Evolutionary conservation across 352 stramenopile genomes (phyloP).

Genomic region (Saprolegnia parasitica): DNA sequence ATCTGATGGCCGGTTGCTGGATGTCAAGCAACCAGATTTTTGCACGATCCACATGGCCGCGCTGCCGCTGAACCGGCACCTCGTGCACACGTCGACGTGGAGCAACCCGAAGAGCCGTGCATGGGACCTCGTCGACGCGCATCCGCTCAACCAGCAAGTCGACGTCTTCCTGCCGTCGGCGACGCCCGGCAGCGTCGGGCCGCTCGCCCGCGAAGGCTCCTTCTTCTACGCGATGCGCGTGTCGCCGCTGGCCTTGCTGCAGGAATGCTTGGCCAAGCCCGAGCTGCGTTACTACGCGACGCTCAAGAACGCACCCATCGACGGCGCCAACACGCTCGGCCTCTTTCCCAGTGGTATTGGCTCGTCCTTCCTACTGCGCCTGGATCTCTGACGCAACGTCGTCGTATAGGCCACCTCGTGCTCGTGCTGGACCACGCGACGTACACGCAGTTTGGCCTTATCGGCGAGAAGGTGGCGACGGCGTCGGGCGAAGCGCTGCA

Average conservation of each 20-base stretch:
- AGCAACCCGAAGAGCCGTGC: constrained; percentile 1
- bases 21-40: not conserved
- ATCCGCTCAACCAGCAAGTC: constrained; percentile 64
- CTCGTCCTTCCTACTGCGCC: not conserved
- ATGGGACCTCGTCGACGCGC: constrained; percentile 38
- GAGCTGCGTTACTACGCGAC: constrained; percentile 60
- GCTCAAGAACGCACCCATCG: constrained; percentile 67
- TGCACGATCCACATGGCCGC: constrained; percentile 3
- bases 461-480: constrained; percentile 47
- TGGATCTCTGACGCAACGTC: constrained; percentile 5
- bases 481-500: constrained; percentile 14
- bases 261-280: constrained; percentile 19
- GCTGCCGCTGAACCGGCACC: constrained; percentile 19
- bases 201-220: constrained; percentile 26
- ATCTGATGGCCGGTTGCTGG: not conserved
- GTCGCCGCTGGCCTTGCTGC: constrained; percentile 42
- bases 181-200: constrained; percentile 11
- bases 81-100: constrained; percentile 21
- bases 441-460: constrained; percentile 66
- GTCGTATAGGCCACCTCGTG: constrained; percentile 60
- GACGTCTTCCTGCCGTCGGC: constrained; percentile 51
- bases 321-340: constrained; percentile 56
- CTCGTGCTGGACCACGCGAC: constrained; percentile 58
- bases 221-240: constrained; percentile 76
- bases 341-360: constrained; percentile 31